Evolutionary conservation across 305 asterid species (phyloP).

Genomic region (Salvia sclarea): DNA sequence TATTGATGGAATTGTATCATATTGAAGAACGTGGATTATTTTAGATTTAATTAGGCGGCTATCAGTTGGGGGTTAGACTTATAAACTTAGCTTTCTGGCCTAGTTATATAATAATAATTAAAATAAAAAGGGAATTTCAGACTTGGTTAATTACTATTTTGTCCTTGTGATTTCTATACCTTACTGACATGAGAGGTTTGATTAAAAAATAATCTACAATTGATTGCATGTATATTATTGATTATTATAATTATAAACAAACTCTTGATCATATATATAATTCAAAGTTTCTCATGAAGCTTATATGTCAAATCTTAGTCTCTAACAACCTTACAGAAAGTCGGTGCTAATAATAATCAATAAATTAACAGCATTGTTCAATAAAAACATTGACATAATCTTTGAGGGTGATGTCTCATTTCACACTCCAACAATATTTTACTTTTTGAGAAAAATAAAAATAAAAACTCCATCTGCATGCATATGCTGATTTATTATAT

Average conservation of each 20-base stretch:
- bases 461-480: not conserved
- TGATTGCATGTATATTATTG: no score
- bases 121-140: not conserved
- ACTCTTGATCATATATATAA: no score
- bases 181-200: not conserved
- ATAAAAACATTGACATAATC: conserved; percentile 2
- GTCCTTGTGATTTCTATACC: not conserved
- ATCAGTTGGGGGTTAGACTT: no score
- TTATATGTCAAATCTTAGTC: not conserved
- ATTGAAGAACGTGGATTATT: no score
- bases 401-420: not conserved
- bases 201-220: no score
- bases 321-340: not conserved
- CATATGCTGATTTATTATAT: not conserved
- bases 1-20: no score
- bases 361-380: conserved; percentile 2
- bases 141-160: not conserved
- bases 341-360: not conserved
- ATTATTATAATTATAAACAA: not conserved
- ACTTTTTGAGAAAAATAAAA: not conserved
- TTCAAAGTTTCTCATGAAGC: no score
- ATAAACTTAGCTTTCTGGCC: no score
- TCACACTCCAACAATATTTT: not conserved
- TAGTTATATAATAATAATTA: no score
- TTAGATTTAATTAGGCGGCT: no score